A percentile compares a stretch with the other conserved stretches of the same genome.
Conservation (phyloP, 441 rosid genomes). For the Dalechampia spathulata region DNA sequence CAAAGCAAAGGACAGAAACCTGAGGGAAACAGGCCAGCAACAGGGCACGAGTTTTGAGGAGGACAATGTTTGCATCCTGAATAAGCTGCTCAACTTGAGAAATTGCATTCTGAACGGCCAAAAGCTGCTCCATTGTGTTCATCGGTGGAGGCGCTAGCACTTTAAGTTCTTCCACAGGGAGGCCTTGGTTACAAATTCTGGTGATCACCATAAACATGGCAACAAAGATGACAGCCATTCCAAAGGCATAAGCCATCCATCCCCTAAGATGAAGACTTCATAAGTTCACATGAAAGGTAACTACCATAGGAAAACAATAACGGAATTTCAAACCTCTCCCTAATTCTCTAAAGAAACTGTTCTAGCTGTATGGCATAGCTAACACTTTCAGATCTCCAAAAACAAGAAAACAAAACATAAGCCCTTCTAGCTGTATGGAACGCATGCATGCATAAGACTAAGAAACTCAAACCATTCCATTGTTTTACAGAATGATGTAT, state of each 20-base stretch:
- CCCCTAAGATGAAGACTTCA: too few species aligned
- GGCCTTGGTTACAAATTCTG: constrained; percentile 42
- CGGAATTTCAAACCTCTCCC: too few species aligned
- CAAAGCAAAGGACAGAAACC: constrained; percentile 29
- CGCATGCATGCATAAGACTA: too few species aligned
- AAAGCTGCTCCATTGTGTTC: constrained; percentile 92
- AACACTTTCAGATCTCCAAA: too few species aligned
- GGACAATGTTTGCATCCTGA: constrained; percentile 73
- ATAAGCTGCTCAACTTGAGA: constrained; percentile 64
- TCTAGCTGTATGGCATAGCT: too few species aligned
- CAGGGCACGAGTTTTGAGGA: constrained; percentile 76
- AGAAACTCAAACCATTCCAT: too few species aligned
- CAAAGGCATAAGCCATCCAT: constrained; percentile 58
- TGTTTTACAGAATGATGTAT: too few species aligned
- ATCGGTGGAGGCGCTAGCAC: constrained; percentile 67
- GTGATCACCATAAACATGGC: constrained; percentile 61
- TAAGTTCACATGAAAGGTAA: too few species aligned
- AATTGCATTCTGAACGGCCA: constrained; percentile 83
- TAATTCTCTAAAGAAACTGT: too few species aligned
- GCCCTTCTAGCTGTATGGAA: too few species aligned
- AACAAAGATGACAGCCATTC: constrained; percentile 29
- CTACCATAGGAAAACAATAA: too few species aligned
- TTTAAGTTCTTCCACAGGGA: constrained; percentile 43
- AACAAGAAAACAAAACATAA: too few species aligned
- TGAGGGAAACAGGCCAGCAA: constrained; percentile 65